Percentiles rank a stretch among this genome's conserved stretches.
Conservation (phyloP, 495 filamentous ascomycete species). For the Mycothermus thermophilus region DNA sequence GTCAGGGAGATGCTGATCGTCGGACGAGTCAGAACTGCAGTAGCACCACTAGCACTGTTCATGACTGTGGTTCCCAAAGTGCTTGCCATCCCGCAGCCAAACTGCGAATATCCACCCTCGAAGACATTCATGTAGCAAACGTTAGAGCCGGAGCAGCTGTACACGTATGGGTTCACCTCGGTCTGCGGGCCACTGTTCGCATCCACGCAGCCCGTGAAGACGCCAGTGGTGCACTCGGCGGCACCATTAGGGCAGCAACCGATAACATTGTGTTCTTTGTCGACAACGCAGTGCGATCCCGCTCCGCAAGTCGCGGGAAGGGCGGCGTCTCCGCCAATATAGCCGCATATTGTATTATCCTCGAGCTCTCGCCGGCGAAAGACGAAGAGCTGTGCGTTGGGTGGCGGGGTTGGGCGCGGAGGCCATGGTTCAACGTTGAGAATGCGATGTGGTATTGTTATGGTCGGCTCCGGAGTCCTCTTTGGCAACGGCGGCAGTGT, state of each 20-base stretch:
- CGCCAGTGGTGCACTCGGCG: constrained; percentile 30
- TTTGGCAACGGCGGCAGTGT: constrained; percentile 18
- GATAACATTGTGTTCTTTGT: constrained; percentile 28
- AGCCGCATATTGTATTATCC: constrained; percentile 36
- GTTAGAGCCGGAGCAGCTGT: constrained; percentile 28
- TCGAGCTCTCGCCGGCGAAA: constrained; percentile 25
- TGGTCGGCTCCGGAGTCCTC: constrained; percentile 18
- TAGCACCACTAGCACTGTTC: constrained; percentile 23
- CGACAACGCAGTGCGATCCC: constrained; percentile 38
- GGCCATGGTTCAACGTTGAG: constrained; percentile 33
- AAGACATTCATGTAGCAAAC: constrained; percentile 35
- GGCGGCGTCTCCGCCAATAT: constrained; percentile 27
- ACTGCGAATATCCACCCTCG: constrained; percentile 36
- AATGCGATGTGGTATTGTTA: constrained; percentile 23
- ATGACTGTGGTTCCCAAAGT: constrained; percentile 28
- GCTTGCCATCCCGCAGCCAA: constrained; percentile 34
- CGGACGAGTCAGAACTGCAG: constrained; percentile 16
- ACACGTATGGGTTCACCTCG: constrained; percentile 35
- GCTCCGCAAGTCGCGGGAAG: constrained; percentile 34
- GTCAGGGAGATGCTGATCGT: constrained; percentile 22
- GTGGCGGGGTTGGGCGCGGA: constrained; percentile 25
- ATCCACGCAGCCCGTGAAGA: constrained; percentile 38
- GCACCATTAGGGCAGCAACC: constrained; percentile 36
- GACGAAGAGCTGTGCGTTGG: constrained; percentile 17
- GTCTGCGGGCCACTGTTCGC: constrained; percentile 31